These are phyloP conservation scores for Gremmenia infestans DNA, from an alignment of 2,329 filamentous ascomycete species.

Conservation along the genomic window DNA sequence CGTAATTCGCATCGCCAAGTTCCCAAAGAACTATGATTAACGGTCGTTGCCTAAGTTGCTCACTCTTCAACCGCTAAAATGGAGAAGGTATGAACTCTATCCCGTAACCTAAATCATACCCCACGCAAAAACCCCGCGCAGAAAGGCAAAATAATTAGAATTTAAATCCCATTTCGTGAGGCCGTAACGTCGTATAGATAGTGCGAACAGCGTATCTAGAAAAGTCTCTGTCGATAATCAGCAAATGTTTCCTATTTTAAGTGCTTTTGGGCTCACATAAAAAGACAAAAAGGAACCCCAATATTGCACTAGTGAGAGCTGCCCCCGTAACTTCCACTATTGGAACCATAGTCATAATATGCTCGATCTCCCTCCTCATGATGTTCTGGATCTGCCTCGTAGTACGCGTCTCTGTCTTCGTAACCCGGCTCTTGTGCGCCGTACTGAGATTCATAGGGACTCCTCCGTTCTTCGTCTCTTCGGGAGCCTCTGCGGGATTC, in stretches of 20 bases:
- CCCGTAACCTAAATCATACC: background rate
- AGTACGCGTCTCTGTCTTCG: conserved; percentile 24
- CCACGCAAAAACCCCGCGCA: background rate
- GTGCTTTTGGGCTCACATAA: background rate
- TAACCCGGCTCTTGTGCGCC: conserved; percentile 10
- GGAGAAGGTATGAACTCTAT: conserved; percentile 5
- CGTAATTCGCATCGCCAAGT: no score
- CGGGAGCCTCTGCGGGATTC: conserved; percentile 36
- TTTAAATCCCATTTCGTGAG: background rate
- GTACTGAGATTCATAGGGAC: conserved; percentile 17
- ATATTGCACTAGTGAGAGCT: conserved; percentile 17
- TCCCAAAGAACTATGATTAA: background rate
- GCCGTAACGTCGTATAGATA: conserved; percentile 4
- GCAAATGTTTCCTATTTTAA: background rate
- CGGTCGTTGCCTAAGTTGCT: background rate
- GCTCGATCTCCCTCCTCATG: conserved; percentile 24
- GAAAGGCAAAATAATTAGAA: background rate
- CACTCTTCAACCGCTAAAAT: background rate
- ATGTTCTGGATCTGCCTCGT: conserved; percentile 21
- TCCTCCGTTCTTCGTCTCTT: conserved; percentile 19
- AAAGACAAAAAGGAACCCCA: background rate
- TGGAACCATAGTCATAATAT: conserved; percentile 30
- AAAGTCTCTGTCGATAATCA: background rate
- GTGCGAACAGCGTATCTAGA: background rate
- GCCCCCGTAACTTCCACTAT: conserved; percentile 26